Base-by-base conservation (phyloP, 768 basidiomycete species). In the Lactarius indigo region DNA sequence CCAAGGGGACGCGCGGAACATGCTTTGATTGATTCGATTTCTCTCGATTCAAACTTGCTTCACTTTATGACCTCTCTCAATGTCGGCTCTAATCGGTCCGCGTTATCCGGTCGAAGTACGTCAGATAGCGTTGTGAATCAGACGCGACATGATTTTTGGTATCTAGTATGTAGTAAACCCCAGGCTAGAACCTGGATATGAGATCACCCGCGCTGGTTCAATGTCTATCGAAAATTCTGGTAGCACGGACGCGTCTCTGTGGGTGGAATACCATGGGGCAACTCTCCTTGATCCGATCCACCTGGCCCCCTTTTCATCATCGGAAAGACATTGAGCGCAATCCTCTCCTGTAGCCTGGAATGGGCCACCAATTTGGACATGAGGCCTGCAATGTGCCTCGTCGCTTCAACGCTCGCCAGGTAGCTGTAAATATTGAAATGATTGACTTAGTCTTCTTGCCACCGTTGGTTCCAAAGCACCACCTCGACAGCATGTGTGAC, bases 1-100 rank as follows among this genome's bases (percentile, higher is more conserved):
- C 85, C 85, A 86, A 71, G 86, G 85, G 70, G 85, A 85, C 71
- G 81, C 85, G 68, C 85, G 84, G 78, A 87, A 87, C 78, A 80
- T 82, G 64, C n/a, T 68, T 67, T 60, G 37, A 35, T 28, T 61
- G 66, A 61, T 60, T 35, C 23, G 64, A 54, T 52, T 57, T 23
- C 77, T 47, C 59, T 58, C 61, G 23, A 26, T 15, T n/a, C 55
- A 12, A 18, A 8, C 15, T 28, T 15, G 15, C 55, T 33, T 33
- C 13, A 54, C n/a, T 15, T 28, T 26, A 17, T 50, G 47, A n/a
- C 26, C 47, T 17, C 26, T 33, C 2, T 31, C 55, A 50, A 13
- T 47, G n/a, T n/a, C 44, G n/a, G 44, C n/a, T 12, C 12, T 23
- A 50, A 13, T 13, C 47, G 47, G 47, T 50, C 47, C 47, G 47